Evolutionary conservation across 2,329 filamentous ascomycete species (phyloP).

Genomic region (Ceratocystis ficicola): DNA sequence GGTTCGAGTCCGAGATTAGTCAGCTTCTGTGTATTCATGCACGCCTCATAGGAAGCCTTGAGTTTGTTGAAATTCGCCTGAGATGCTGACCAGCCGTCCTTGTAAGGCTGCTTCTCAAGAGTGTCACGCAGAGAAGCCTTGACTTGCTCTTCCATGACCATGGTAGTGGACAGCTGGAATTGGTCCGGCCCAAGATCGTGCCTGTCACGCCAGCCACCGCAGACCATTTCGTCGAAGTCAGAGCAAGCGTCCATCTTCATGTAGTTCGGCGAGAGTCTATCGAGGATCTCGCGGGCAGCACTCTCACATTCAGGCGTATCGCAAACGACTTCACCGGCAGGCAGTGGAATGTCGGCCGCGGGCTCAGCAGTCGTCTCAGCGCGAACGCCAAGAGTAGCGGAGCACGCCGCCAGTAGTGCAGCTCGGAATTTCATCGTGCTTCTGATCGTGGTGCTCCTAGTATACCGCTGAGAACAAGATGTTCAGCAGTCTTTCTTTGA

Average conservation of each 20-base stretch:
- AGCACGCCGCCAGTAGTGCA: neutral
- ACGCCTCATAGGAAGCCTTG: constrained; percentile 51
- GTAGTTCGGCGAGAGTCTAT: constrained; percentile 35
- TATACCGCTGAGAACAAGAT: neutral
- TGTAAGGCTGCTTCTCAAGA: constrained; percentile 44
- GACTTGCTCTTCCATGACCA: constrained; percentile 50
- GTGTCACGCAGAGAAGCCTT: constrained; percentile 50
- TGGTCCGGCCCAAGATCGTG: constrained; percentile 56
- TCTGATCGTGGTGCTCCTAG: neutral
- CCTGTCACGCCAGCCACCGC: constrained; percentile 51
- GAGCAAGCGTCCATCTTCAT: constrained; percentile 53
- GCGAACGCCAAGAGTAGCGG: neutral
- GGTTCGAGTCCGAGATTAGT: constrained; percentile 44
- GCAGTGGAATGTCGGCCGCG: neutral
- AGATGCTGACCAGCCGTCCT: constrained; percentile 32
- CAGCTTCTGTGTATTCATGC: constrained; percentile 49
- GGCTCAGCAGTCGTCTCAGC: neutral
- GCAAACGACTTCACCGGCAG: constrained; percentile 18
- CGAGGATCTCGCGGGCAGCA: constrained; percentile 28
- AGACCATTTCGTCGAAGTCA: constrained; percentile 56
- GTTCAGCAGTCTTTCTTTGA: neutral
- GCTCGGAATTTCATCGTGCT: neutral
- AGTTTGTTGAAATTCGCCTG: constrained; percentile 55
- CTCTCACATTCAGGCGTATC: constrained; percentile 28
- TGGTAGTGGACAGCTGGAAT: constrained; percentile 46